Evolutionary conservation across 1,139 yeast species (phyloP), one percentile per base, ranked within the genome.

Genomic region (Yamadazyma conglobata): DNA sequence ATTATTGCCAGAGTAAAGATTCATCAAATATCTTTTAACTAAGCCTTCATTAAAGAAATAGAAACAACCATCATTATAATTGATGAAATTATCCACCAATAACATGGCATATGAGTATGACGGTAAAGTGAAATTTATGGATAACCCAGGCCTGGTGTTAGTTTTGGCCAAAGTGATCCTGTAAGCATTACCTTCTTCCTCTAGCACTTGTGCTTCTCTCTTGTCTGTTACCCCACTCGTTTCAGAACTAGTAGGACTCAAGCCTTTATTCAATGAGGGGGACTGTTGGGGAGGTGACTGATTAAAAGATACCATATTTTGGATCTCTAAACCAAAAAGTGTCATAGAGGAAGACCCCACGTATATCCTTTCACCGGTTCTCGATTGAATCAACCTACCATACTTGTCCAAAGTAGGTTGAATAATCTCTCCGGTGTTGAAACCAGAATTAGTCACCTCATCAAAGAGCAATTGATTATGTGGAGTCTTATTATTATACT

Each of bases 271-370:
- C 12, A 27, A 33, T n/a, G n/a, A n/a, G 8, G 42, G 37, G 9
- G 41, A 31, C 7, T 27, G 23, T 11, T 22, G 24, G 3, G 41
- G 37, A 11, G 36, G 25, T 15, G 24, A 31, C 17, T 33, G 31
- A 2, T 28, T 32, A 9, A 60, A 43, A 0, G 73, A 73, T 3
- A 73, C 73, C 66, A 74, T 63, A 35, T 78, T 75, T 48, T 81
- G 86, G 33, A 83, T 81, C 42, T 82, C 91, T 36, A 82, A 59
- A 3, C 89, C 89, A 50, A 82, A 82, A 16, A 82, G 56, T 0
- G 93, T 82, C 89, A 83, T 82, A 1, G 89, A 80, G 0, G 89
- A 80, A 2, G 88, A 79, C 1, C 91, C 93, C 21, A 81, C 85
- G 48, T 81, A 82, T 22, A 81, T 70, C 39, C 77, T 71, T 46